A percentile compares a stretch with the other conserved stretches of the same genome.
These are phyloP conservation scores for Plectosphaerella plurivora DNA, from an alignment of 2,329 filamentous ascomycete species.

Conservation along the genomic window DNA sequence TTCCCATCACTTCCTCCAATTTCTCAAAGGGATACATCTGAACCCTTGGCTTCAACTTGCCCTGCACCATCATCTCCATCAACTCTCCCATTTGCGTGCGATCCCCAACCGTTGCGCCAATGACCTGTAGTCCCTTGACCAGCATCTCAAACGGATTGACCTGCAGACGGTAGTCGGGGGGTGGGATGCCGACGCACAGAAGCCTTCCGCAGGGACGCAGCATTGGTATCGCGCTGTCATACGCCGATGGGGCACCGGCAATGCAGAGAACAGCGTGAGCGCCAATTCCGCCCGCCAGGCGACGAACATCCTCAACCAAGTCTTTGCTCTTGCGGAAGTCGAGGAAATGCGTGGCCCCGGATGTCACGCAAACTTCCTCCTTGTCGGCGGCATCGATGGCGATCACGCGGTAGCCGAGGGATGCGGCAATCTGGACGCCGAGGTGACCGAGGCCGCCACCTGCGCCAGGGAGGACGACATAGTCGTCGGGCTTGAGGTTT, in stretches of 20 bases:
- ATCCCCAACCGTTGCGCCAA: background rate
- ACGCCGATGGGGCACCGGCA: constrained; percentile 23
- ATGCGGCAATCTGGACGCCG: constrained; percentile 17
- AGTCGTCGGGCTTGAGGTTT: constrained; percentile 12
- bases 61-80: background rate
- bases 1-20: background rate
- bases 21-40: background rate
- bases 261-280: constrained; percentile 25
- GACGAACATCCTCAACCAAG: constrained; percentile 11
- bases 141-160: background rate
- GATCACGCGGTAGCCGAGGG: constrained; percentile 17
- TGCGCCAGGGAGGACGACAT: constrained; percentile 24
- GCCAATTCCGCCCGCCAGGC: constrained; percentile 16
- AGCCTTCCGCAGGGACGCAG: constrained; percentile 31
- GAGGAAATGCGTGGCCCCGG: constrained; percentile 33
- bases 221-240: constrained; percentile 26
- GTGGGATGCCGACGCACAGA: constrained; percentile 33
- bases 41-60: background rate
- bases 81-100: background rate
- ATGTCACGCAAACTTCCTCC: constrained; percentile 18
- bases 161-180: constrained; percentile 9
- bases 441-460: constrained; percentile 22
- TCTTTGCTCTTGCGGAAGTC: constrained; percentile 22
- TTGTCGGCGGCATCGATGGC: constrained; percentile 18
- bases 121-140: background rate